Evolutionary conservation across 352 stramenopile species (phyloP).

Genomic region (Pythium periplocum): DNA sequence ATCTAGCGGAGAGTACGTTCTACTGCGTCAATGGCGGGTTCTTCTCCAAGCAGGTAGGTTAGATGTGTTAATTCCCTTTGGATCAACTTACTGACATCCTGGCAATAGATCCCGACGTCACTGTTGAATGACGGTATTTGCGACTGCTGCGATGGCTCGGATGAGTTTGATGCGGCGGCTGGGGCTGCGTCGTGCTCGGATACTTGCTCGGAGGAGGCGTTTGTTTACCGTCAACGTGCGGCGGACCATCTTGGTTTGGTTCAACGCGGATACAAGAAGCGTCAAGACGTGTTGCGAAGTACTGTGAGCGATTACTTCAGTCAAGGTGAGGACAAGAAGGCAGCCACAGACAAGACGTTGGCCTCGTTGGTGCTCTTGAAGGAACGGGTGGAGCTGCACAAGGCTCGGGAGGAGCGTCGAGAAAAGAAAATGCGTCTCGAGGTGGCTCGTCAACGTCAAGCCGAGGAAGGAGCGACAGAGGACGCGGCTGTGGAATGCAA

Average conservation of each 20-base stretch:
- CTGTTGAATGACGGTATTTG: conserved; percentile 93
- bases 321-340: conserved; percentile 20
- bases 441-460: conserved; percentile 38
- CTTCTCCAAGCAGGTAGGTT: conserved; percentile 44
- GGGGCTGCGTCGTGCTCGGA: conserved; percentile 26
- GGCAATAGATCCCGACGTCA: conserved; percentile 62
- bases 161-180: conserved; percentile 57
- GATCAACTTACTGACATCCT: neutral
- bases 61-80: too few species aligned
- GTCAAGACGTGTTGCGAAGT: conserved; percentile 29
- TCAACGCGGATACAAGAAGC: conserved; percentile 39
- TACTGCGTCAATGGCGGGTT: conserved; percentile 70
- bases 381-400: conserved; percentile 53
- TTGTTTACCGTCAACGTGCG: conserved; percentile 28
- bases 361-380: conserved; percentile 38
- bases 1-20: conserved; percentile 46
- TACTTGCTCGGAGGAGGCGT: conserved; percentile 38
- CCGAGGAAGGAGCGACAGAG: conserved; percentile 1
- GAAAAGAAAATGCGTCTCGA: conserved; percentile 53
- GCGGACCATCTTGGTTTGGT: conserved; percentile 34
- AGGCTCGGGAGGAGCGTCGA: conserved; percentile 55
- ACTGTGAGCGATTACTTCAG: conserved; percentile 45
- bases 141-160: conserved; percentile 96
- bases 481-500: conserved; percentile 10
- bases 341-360: conserved; percentile 28